Evolutionary conservation across 208 protist species (phyloP), one percentile per base, ranked within the genome.

Genomic region (Leishmania major): DNA sequence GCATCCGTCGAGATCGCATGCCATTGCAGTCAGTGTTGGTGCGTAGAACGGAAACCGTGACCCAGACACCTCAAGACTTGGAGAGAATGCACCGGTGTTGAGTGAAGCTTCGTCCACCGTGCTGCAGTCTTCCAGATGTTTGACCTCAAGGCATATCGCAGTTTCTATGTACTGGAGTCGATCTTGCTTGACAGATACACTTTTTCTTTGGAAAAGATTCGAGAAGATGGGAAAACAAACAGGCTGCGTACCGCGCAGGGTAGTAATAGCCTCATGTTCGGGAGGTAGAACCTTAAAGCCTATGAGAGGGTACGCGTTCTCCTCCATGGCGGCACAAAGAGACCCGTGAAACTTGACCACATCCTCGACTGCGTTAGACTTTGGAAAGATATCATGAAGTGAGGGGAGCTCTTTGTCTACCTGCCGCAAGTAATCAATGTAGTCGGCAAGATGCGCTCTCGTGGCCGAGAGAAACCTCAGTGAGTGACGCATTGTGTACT

Each of bases 1-100:
- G n/a, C 82, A 91, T 4, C 92, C 90, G 40, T 87, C 84, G 31
- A 96, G 83, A 82, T 97, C 94, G 51, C 90, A 91, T 45, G 91
- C 93, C 69, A 93, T 89, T 43, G 88, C 90, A 22, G 82, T 80
- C 45, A 90, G 43, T 67, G 88, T 87, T 45, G 94, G 92, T 17
- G 89, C 83, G 74, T 91, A 97, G 87, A 96, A 97, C 8, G 94
- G 90, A 90, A 92, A 97, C 6, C 94, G 86, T 64, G 94, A 92
- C 11, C 94, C 94, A 70, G 84, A 89, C 62, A 97, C 64, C 70
- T 93, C 94, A 51, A 97, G 85, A 2, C 88, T 84, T 22, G 90
- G 83, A 80, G 75, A 78, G 75, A 94, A 91, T 49, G 84, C 70
- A 75, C 80, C 60, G 82, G 69, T 80, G 45, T 69, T 81, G 11